Evolutionary conservation across 345 rosid species (phyloP).

Genomic region (Rubroshorea leprosula): DNA sequence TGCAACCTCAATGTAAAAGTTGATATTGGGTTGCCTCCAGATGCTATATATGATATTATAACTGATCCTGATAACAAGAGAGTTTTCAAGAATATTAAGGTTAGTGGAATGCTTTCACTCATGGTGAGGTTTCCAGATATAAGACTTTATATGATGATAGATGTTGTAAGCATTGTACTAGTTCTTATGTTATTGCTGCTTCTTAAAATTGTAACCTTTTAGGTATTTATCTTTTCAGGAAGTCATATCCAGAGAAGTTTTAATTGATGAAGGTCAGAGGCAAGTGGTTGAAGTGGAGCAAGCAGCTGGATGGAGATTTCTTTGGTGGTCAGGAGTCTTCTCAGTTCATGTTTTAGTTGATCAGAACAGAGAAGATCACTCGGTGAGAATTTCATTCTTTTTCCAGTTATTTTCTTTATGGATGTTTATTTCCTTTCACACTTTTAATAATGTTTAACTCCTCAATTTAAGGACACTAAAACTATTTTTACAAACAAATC

Average conservation of each 20-base stretch:
- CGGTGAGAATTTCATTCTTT: slow-evolving; percentile 36
- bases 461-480: no score
- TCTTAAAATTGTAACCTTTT: not conserved
- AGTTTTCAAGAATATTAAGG: slow-evolving; percentile 93
- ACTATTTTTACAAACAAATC: no score
- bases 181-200: no score
- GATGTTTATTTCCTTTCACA: no score
- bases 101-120: slow-evolving; percentile 11
- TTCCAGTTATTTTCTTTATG: not conserved
- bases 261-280: slow-evolving; percentile 74
- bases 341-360: slow-evolving; percentile 83
- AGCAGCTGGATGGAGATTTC: slow-evolving; percentile 87
- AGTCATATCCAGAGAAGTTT: slow-evolving; percentile 63
- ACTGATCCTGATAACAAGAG: slow-evolving; percentile 86
- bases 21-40: slow-evolving; percentile 80
- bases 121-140: not conserved
- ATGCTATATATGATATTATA: slow-evolving; percentile 72
- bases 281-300: slow-evolving; percentile 91
- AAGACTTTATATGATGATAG: not conserved
- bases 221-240: slow-evolving; percentile 35
- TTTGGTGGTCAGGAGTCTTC: slow-evolving; percentile 93
- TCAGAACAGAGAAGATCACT: slow-evolving; percentile 66
- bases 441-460: no score
- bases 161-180: not conserved
- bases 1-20: slow-evolving; percentile 66